Conservation (phyloP, 805 yeast species). For the Kuraishia hungarica region DNA sequence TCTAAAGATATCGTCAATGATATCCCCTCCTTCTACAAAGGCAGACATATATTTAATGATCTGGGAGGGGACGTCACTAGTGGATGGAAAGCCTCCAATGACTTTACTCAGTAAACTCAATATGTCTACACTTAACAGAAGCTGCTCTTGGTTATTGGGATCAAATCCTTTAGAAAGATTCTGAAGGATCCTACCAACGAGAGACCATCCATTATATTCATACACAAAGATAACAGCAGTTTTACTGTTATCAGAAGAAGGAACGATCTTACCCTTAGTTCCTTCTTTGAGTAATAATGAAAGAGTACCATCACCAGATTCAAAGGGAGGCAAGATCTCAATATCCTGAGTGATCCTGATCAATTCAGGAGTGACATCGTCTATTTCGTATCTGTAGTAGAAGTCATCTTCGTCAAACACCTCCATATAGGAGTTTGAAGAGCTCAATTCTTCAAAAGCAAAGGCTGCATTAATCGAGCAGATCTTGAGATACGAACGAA, state of each 20-base stretch:
- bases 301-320: slow-evolving; percentile 28
- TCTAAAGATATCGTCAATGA: slow-evolving; percentile 49
- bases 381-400: slow-evolving; percentile 32
- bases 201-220: slow-evolving; percentile 80
- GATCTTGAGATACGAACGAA: slow-evolving; percentile 53
- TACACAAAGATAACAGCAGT: slow-evolving; percentile 56
- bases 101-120: slow-evolving; percentile 42
- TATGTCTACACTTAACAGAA: slow-evolving; percentile 35
- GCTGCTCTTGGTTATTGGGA: slow-evolving; percentile 26
- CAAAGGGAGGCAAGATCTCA: slow-evolving; percentile 44
- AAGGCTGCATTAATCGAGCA: slow-evolving; percentile 56
- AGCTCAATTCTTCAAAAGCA: slow-evolving; percentile 54
- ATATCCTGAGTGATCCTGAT: slow-evolving; percentile 30
- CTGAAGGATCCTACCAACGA: slow-evolving; percentile 70
- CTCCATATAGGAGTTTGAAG: slow-evolving; percentile 56
- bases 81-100: slow-evolving; percentile 22
- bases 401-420: slow-evolving; percentile 30
- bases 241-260: slow-evolving; percentile 15
- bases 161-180: slow-evolving; percentile 39
- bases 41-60: slow-evolving; percentile 25
- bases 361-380: slow-evolving; percentile 43
- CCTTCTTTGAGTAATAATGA: slow-evolving; percentile 38
- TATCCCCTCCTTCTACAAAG: slow-evolving; percentile 21
- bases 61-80: not conserved
- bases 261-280: slow-evolving; percentile 66